These are phyloP conservation scores for Kluyveromyces lactis DNA, from an alignment of 805 yeast species.

Conservation along the genomic window DNA sequence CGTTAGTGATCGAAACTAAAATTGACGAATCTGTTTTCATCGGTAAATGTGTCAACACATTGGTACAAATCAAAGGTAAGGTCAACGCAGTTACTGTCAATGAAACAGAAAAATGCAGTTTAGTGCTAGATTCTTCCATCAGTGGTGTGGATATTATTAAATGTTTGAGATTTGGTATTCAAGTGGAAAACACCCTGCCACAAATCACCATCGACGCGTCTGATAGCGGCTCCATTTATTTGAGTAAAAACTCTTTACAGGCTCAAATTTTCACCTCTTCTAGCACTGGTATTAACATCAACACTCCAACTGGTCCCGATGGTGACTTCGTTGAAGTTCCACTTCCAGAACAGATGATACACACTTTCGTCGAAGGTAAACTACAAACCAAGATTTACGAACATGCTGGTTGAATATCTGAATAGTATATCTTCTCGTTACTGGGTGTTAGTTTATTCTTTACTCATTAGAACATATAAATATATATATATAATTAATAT, in stretches of 20 bases:
- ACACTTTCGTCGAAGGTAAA: constrained; percentile 53
- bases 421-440: neutral
- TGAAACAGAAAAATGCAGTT: constrained; percentile 61
- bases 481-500: constrained; percentile 1
- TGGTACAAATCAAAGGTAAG: constrained; percentile 83
- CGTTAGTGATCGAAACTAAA: constrained; percentile 63
- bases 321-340: constrained; percentile 75
- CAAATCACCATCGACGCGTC: constrained; percentile 82
- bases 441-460: neutral
- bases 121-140: constrained; percentile 76
- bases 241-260: constrained; percentile 60
- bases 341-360: constrained; percentile 87
- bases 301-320: constrained; percentile 63
- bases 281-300: constrained; percentile 77
- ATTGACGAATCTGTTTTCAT: constrained; percentile 85
- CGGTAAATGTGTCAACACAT: constrained; percentile 65
- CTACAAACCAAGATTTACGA: constrained; percentile 67
- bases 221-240: constrained; percentile 75
- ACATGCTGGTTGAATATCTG: constrained; percentile 53
- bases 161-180: constrained; percentile 72
- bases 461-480: neutral
- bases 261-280: constrained; percentile 79
- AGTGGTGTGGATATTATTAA: constrained; percentile 86
- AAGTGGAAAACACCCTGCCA: constrained; percentile 75
- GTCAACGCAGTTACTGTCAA: constrained; percentile 80